Conservation (phyloP, 495 filamentous ascomycete species). For the Endocarpon pusillum region DNA sequence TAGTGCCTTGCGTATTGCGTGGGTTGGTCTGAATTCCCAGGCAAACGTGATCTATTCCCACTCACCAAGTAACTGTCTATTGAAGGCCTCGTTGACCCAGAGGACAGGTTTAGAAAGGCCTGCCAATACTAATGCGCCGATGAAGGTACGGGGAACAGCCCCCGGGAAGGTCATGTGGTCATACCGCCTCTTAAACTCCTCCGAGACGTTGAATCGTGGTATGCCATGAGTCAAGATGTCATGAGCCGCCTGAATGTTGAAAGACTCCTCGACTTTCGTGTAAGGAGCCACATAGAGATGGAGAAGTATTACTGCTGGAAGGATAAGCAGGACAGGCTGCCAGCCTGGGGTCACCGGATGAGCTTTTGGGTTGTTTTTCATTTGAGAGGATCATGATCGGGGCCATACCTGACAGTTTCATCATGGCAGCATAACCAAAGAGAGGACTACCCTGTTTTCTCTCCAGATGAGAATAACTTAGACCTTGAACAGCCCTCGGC, state of each 20-base stretch:
- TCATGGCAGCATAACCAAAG: too few species aligned
- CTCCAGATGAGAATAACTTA: too few species aligned
- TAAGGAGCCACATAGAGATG: slow-evolving; percentile 73
- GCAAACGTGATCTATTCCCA: background rate
- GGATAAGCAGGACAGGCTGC: slow-evolving; percentile 32
- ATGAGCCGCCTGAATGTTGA: slow-evolving; percentile 90
- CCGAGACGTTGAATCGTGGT: slow-evolving; percentile 35
- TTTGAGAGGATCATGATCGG: too few species aligned
- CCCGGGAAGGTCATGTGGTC: slow-evolving; percentile 90
- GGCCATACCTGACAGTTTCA: too few species aligned
- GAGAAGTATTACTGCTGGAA: slow-evolving; percentile 50
- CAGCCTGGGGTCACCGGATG: too few species aligned
- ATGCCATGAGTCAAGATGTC: slow-evolving; percentile 73
- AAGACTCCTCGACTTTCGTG: slow-evolving; percentile 98
- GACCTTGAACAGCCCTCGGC: too few species aligned
- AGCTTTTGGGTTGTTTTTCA: too few species aligned
- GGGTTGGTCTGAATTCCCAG: slow-evolving; percentile 5
- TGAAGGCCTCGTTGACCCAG: slow-evolving; percentile 20
- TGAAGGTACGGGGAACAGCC: slow-evolving; percentile 76
- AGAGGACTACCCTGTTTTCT: too few species aligned
- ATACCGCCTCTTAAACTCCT: slow-evolving; percentile 36
- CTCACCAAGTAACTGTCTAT: slow-evolving; percentile 37
- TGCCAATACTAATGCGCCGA: slow-evolving; percentile 60
- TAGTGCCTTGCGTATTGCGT: slow-evolving; percentile 17
- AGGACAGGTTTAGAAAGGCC: slow-evolving; percentile 47